These are phyloP conservation scores for Centella asiatica DNA, from an alignment of 129 eudicot genomes.

Conservation along the genomic window DNA sequence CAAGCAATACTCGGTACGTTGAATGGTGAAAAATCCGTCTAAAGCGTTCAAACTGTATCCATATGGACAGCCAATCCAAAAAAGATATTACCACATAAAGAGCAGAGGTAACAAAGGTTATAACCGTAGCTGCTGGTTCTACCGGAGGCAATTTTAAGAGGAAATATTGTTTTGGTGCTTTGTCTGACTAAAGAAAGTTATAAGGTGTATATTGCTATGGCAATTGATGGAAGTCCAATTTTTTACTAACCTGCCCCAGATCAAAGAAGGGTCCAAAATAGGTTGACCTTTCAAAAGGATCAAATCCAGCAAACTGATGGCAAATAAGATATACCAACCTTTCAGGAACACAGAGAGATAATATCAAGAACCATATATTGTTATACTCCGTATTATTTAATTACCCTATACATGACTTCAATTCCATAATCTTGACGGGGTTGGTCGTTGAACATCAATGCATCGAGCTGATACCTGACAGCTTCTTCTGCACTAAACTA, in stretches of 20 bases:
- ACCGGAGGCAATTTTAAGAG: background rate
- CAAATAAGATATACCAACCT: constrained; percentile 6
- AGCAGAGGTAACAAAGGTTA: too few species aligned
- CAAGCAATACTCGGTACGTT: constrained; percentile 69
- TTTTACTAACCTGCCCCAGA: constrained; percentile 74
- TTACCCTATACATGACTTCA: constrained; percentile 96
- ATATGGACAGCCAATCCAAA: background rate
- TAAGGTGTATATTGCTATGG: background rate
- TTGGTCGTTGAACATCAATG: constrained; percentile 88
- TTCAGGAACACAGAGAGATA: background rate
- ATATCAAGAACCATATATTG: too few species aligned
- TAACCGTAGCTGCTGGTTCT: too few species aligned
- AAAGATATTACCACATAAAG: background rate
- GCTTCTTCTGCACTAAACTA: constrained; percentile 95
- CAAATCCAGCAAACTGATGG: constrained; percentile 94
- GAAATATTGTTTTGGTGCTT: background rate
- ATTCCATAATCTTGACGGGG: constrained; percentile 93
- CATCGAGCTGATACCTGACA: constrained; percentile 80
- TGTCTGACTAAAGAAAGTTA: background rate
- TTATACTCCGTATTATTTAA: background rate
- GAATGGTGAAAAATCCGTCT: constrained; percentile 92
- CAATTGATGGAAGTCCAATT: background rate
- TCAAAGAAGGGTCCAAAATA: constrained; percentile 95
- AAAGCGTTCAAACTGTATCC: constrained; percentile 73
- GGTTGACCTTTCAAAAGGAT: constrained; percentile 89